These are phyloP conservation scores for Lachancea quebecensis DNA, from an alignment of 805 yeast genomes.

Conservation along the genomic window DNA sequence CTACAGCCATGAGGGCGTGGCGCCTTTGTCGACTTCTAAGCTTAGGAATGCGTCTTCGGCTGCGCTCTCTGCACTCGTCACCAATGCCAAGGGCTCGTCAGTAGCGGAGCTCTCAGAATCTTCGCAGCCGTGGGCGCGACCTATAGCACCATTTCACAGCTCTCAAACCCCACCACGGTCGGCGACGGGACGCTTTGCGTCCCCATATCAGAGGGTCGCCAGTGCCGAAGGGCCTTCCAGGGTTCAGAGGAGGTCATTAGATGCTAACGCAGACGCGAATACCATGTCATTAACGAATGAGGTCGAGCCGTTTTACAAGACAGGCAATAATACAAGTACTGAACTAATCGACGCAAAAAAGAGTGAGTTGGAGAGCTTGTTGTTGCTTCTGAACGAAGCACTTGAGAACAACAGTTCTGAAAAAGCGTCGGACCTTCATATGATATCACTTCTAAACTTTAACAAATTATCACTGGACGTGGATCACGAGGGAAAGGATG, in stretches of 20 bases:
- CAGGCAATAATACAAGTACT: constrained; percentile 6
- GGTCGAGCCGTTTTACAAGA: constrained; percentile 5
- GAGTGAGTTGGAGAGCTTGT: constrained; percentile 24
- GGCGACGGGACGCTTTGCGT: neutral
- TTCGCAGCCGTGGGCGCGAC: neutral
- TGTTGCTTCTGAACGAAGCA: constrained; percentile 28
- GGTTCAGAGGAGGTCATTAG: neutral
- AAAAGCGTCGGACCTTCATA: constrained; percentile 28
- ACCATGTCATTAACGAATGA: neutral
- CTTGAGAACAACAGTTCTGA: constrained; percentile 26
- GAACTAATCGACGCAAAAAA: constrained; percentile 21
- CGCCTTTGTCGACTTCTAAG: constrained; percentile 11
- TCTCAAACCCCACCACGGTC: too few relatives aligned
- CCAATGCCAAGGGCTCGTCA: constrained; percentile 3
- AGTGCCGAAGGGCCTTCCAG: neutral
- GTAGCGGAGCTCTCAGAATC: neutral
- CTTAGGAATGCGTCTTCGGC: constrained; percentile 36
- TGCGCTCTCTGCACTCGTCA: constrained; percentile 33
- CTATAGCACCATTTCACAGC: constrained; percentile 1
- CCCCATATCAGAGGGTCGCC: neutral
- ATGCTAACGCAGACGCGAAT: neutral
- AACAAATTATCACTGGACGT: constrained; percentile 25
- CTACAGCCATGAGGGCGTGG: constrained; percentile 14
- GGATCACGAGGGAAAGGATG: constrained; percentile 6
- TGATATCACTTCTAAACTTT: constrained; percentile 29